These are phyloP conservation scores for Kitagawia praeruptora DNA, from an alignment of 129 eudicot species.

Conservation along the genomic window DNA sequence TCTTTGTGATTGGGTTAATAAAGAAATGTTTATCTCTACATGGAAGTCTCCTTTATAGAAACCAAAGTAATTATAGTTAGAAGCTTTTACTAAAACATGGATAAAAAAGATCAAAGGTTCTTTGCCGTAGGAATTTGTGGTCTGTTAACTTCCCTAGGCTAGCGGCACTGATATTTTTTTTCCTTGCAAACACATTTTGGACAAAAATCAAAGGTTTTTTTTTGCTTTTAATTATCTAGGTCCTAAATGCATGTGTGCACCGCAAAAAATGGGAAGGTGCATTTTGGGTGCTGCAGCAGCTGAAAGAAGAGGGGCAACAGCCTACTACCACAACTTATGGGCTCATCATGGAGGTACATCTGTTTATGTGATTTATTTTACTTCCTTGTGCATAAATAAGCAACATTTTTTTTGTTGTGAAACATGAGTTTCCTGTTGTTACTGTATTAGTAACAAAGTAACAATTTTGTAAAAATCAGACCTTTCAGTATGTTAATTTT, in stretches of 20 bases:
- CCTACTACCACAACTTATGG: slow-evolving; percentile 83
- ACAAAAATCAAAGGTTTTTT: not conserved
- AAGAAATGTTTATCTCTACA: not conserved
- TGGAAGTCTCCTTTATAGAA: not conserved
- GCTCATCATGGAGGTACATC: slow-evolving; percentile 85
- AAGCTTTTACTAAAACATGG: not conserved
- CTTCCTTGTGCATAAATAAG: not conserved
- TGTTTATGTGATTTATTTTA: not conserved
- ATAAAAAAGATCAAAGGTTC: not conserved
- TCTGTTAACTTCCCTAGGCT: not conserved
- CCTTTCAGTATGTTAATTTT: not conserved
- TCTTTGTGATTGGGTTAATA: not conserved
- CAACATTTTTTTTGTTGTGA: not conserved
- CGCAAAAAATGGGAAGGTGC: slow-evolving; percentile 90
- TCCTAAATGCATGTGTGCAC: slow-evolving; percentile 81
- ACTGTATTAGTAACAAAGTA: not conserved
- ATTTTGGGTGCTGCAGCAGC: slow-evolving; percentile 85
- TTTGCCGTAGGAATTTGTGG: not conserved
- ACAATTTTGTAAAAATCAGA: not conserved
- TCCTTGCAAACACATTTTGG: not conserved
- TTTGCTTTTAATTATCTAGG: slow-evolving; percentile 27
- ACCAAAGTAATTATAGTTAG: not conserved
- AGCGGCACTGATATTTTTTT: not conserved
- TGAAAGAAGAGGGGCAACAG: slow-evolving; percentile 60
- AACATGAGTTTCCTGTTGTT: not conserved